Percentiles rank a stretch among this genome's conserved stretches.
Evolutionary conservation across 306 rosid genomes (phyloP).

Genomic region (Prunus padus): DNA sequence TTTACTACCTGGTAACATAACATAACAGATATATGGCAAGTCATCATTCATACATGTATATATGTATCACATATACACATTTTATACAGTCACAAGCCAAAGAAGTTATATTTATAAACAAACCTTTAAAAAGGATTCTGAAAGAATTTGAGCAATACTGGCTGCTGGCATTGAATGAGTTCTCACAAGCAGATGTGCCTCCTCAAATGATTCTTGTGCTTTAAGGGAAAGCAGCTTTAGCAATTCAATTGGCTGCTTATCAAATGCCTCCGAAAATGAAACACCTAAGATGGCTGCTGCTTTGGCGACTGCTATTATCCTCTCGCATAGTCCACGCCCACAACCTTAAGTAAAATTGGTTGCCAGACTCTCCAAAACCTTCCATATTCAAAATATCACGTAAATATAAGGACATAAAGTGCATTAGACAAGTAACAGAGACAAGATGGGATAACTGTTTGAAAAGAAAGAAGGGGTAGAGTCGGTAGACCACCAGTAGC

Average conservation of each 20-base stretch:
- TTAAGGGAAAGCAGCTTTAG: slow-evolving; percentile 93
- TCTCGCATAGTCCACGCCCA: slow-evolving; percentile 86
- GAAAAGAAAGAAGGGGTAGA: not conserved
- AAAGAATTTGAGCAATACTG: slow-evolving; percentile 91
- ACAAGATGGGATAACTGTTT: not conserved
- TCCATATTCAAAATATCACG: slow-evolving; percentile 22
- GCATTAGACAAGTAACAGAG: slow-evolving; percentile 15
- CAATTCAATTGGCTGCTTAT: slow-evolving; percentile 85
- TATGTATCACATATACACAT: not conserved
- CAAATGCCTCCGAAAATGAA: slow-evolving; percentile 80
- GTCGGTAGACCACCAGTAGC: not conserved
- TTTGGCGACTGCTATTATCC: slow-evolving; percentile 80
- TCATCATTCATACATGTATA: too few species aligned
- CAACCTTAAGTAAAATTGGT: slow-evolving; percentile 70
- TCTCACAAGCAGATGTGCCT: slow-evolving; percentile 80
- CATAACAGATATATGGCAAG: too few species aligned
- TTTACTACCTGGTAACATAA: too few species aligned
- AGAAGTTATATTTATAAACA: slow-evolving; percentile 4
- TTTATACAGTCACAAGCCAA: not conserved
- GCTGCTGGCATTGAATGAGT: slow-evolving; percentile 89
- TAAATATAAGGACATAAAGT: slow-evolving; percentile 14
- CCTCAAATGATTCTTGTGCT: slow-evolving; percentile 97
- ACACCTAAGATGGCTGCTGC: slow-evolving; percentile 85
- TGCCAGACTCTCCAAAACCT: slow-evolving; percentile 82
- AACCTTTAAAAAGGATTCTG: slow-evolving; percentile 97